Evolutionary conservation across 2,329 filamentous ascomycete genomes (phyloP).

Genomic region (Venturia aucupariae): DNA sequence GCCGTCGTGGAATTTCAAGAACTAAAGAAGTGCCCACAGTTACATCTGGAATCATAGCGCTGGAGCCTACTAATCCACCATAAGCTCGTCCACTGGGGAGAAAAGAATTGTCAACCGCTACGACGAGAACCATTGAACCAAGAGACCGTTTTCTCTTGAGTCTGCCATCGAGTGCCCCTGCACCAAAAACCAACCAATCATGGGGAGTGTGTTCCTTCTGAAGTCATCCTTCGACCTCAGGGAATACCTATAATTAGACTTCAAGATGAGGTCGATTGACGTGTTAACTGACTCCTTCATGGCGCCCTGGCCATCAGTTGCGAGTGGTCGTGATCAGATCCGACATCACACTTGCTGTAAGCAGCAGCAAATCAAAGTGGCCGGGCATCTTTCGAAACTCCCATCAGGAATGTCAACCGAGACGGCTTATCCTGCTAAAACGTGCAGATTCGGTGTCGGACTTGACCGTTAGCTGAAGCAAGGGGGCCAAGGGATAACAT

Average conservation of each 20-base stretch:
- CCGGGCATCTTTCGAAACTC: too few relatives aligned
- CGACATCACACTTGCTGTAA: not conserved
- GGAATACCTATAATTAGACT: not conserved
- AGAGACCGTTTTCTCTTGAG: not conserved
- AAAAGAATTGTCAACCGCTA: not conserved
- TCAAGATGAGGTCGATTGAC: not conserved
- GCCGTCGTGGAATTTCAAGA: not conserved
- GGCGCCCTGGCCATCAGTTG: not conserved
- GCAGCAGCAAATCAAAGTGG: not conserved
- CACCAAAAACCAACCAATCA: not conserved
- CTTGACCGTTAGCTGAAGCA: not conserved
- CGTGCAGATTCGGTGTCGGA: not conserved
- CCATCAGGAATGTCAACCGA: not conserved
- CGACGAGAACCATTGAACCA: not conserved
- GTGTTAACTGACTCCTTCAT: not conserved
- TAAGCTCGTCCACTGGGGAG: not conserved
- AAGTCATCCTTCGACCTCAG: not conserved
- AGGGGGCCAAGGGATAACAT: conserved; percentile 3
- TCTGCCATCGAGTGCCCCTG: not conserved
- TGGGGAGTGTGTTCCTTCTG: too few relatives aligned
- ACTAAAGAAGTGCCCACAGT: not conserved
- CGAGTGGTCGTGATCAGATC: not conserved
- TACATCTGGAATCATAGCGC: not conserved
- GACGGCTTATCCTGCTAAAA: not conserved
- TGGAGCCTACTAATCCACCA: not conserved